Base-by-base conservation (phyloP, 2,329 filamentous ascomycete species). In the Arthroderma sp. region DNA sequence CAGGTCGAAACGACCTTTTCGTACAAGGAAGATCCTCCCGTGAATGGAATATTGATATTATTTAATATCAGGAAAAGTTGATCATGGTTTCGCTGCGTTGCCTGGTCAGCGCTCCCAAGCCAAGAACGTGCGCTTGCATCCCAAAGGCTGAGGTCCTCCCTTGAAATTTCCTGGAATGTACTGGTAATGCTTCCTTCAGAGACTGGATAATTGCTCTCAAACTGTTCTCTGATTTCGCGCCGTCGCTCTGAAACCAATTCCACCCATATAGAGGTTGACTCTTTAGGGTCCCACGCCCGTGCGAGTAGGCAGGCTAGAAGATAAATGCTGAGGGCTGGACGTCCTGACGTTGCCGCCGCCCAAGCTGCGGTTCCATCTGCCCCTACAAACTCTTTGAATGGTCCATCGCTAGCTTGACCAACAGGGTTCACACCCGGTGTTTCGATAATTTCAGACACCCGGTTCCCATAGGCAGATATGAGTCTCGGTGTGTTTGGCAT, bases 111-210 rank as follows among this genome's bases (percentile, higher is more conserved):
- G 1, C 46, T 55, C 2, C 50, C 48, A 1, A 68, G 48, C 66
- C 65, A 68, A 0, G 64, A 48, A 2, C 64, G 52, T 0, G 60
- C 58, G 42, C 63, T 65, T 1, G 60, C 57, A 51, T 66, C 65
- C 64, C 64, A 68, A 3, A 51, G 44, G 1, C 56, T 56, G 4
- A 67, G 44, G 15, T 66, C 49, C 0, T 51, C 44, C 32, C 56
- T 44, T 1, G 43, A 45, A 29, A 64, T 48, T 2, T 48, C 41
- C 15, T 53, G 50, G n/a, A 33, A 32, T 10, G 40, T 29, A 30
- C 38, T 40, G 10, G 29, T 10, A 29, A 33, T 27, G 7, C 40
- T 43, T 15, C 30, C 31, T 36, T 7, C 5, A 6, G 42, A 37
- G 8, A 44, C 28, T 2, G 27, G 6, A 15, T 39, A 2, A 10